Evolutionary conservation across 257 asterid genomes (phyloP).

Genomic region (Solanum dulcamara): DNA sequence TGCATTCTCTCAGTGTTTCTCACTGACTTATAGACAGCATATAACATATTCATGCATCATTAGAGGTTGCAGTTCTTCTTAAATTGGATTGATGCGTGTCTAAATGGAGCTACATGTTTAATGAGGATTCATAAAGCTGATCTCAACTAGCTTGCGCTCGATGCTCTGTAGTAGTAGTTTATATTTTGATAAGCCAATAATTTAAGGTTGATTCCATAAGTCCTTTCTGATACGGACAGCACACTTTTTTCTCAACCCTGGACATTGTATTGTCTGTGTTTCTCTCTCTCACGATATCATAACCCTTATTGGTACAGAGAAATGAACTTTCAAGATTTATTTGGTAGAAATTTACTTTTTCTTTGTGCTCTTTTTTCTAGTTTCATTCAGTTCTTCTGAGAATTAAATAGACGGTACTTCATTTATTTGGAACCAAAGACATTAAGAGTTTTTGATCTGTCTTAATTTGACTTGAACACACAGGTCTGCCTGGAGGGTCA

Average conservation of each 20-base stretch:
- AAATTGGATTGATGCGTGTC: not conserved
- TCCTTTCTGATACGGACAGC: not conserved
- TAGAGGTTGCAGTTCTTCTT: not conserved
- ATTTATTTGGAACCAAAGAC: not conserved
- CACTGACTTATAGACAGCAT: not conserved
- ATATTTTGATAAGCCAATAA: not conserved
- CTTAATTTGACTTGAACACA: not conserved
- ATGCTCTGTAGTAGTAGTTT: not conserved
- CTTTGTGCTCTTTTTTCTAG: not conserved
- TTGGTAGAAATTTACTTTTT: not conserved
- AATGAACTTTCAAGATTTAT: not conserved
- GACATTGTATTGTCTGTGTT: not conserved
- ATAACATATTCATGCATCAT: not conserved
- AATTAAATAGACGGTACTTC: not conserved
- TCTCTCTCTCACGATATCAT: not conserved
- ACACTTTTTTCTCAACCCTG: not conserved
- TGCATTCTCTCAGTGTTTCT: not conserved
- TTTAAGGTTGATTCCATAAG: not conserved
- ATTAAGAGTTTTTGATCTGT: not conserved
- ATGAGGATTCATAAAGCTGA: not conserved
- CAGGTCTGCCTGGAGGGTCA: conserved; percentile 88
- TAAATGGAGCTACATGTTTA: not conserved
- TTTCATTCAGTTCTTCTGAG: not conserved
- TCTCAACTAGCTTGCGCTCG: not conserved
- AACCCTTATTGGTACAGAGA: not conserved